These are phyloP conservation scores for Dendrobium chrysotoxum DNA, from an alignment of 106 monocot species.

Conservation along the genomic window DNA sequence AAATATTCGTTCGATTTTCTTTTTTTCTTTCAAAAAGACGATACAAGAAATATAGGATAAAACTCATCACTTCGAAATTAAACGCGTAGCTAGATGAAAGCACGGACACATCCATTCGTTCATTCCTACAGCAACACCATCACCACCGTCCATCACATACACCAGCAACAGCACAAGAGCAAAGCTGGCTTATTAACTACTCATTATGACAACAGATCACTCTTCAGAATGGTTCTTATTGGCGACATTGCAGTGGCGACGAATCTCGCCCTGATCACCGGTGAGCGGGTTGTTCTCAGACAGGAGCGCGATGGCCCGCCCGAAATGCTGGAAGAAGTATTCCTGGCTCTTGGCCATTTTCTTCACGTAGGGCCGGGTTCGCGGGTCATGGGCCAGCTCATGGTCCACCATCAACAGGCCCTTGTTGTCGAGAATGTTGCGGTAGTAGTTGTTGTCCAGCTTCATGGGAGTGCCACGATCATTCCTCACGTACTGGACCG, in stretches of 20 bases:
- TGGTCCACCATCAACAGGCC: conserved; percentile 71
- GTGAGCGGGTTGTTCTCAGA: conserved; percentile 81
- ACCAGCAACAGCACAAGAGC: too few species aligned
- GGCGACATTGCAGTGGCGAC: conserved; percentile 53
- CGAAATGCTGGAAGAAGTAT: conserved; percentile 70
- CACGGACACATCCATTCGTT: too few species aligned
- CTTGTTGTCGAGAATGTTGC: conserved; percentile 72
- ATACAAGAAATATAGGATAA: too few species aligned
- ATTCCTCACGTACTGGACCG: conserved; percentile 76
- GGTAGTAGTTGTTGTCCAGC: conserved; percentile 89
- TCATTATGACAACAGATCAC: background rate
- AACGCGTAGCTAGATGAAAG: too few species aligned
- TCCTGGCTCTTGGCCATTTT: conserved; percentile 80
- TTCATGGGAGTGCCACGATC: conserved; percentile 76
- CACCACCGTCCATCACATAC: too few species aligned
- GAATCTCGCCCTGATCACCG: conserved; percentile 62
- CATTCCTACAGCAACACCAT: too few species aligned
- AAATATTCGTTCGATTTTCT: too few species aligned
- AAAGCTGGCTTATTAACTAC: too few species aligned
- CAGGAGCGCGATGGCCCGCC: conserved; percentile 43
- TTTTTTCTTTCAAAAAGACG: too few species aligned
- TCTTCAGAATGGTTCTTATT: conserved; percentile 40
- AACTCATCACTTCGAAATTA: too few species aligned
- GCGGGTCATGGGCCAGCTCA: conserved; percentile 46
- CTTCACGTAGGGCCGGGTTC: conserved; percentile 52